These are phyloP conservation scores for Penicillium sclerotiorum DNA, from an alignment of 2,329 filamentous ascomycete genomes.

Conservation along the genomic window DNA sequence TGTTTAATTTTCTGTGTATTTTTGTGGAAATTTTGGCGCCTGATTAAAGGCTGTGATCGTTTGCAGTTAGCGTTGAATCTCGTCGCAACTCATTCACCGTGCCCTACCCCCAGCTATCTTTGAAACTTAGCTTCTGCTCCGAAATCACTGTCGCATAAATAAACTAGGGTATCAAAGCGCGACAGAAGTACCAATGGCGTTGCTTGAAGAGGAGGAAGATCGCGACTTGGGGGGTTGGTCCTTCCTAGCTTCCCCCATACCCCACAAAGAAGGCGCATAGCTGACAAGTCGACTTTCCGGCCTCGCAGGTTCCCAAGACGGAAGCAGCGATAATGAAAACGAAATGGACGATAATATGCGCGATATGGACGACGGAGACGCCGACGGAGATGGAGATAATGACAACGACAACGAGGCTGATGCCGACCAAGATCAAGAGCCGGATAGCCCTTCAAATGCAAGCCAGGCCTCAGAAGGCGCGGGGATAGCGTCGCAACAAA, in stretches of 20 bases:
- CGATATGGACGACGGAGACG: slow-evolving; percentile 45
- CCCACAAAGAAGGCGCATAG: background rate
- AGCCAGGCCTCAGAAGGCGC: slow-evolving; percentile 43
- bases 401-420: slow-evolving; percentile 33
- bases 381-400: slow-evolving; percentile 40
- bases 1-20: too few species aligned
- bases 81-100: background rate
- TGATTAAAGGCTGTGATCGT: too few species aligned
- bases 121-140: too few species aligned
- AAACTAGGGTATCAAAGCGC: background rate
- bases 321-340: slow-evolving; percentile 54
- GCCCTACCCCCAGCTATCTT: background rate
- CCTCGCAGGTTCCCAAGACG: slow-evolving; percentile 48
- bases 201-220: slow-evolving; percentile 42
- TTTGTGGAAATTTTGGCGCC: too few species aligned
- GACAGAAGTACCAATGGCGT: background rate
- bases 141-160: too few species aligned
- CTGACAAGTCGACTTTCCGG: slow-evolving; percentile 6
- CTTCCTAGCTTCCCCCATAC: slow-evolving; percentile 7
- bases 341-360: slow-evolving; percentile 51
- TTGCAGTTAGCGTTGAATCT: too few species aligned
- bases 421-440: slow-evolving; percentile 17
- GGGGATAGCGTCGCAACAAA: slow-evolving; percentile 42
- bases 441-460: slow-evolving; percentile 40
- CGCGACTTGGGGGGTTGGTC: slow-evolving; percentile 43